Evolutionary conservation across 2,329 filamentous ascomycete genomes (phyloP), one percentile per base, ranked within the genome.

Genomic region (Gaeumannomyces tritici): DNA sequence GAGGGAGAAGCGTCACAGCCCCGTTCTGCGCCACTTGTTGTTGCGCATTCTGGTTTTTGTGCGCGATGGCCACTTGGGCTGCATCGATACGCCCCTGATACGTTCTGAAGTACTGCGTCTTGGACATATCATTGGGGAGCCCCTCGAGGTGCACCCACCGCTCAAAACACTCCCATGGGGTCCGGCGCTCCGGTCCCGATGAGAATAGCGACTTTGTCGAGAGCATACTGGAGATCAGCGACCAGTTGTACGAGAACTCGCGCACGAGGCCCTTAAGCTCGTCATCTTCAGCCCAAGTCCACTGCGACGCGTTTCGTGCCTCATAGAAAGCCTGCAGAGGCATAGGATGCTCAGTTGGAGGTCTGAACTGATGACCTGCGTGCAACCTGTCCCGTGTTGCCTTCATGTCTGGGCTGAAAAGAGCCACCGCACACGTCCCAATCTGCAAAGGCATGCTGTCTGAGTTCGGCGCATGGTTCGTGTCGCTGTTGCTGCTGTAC

Each of bases 141-240:
- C 93, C 92, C 75, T 98, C 95, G 15, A 98, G 79, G 67, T 90
- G 88, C 62, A 97, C 89, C 93, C 93, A 99, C 56, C 95, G 85
- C 75, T 99, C 95, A 69, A 99, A 99, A 72, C 95, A 99, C 76
- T 99, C 95, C 95, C 95, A 99, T 0, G 93, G 92, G 3, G 93
- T 98, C 59, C 95, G 85, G 65, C 95, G 84, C 72, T 98, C 93
- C 13, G 91, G 87, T 1, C 91, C 91, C 26, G 93, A 93, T n/a
- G 86, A 83, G 70, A 91, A 96, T 18, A 87, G 73, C 0, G 91
- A 96, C 61, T 85, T 86, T 21, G 89, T 83, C 1, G 86, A 83
- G 61, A 98, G 78, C 64, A 93, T 88, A 68, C 85, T 90, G 1
- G 93, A 90, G 62, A 98, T 96, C 6, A 99, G 80, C 3, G 92